Evolutionary conservation across 148 eudicot genomes (phyloP).

Genomic region (Rhododendron vialii): DNA sequence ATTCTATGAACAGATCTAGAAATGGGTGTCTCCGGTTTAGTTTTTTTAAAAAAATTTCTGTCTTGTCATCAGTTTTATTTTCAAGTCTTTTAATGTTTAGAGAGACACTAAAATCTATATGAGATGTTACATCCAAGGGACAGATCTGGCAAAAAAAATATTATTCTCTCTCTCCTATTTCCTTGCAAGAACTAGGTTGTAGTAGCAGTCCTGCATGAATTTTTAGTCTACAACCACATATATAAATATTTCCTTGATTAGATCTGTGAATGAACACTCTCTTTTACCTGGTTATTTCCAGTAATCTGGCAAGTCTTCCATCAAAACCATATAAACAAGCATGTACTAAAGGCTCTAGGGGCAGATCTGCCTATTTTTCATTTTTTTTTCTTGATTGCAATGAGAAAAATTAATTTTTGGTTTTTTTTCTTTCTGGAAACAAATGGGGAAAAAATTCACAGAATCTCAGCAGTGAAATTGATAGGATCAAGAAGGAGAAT

Average conservation of each 20-base stretch:
- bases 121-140: conserved; percentile 42
- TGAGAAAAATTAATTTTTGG: background rate
- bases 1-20: conserved; percentile 60
- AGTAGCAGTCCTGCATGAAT: background rate
- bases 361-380: background rate
- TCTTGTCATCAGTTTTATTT: conserved; percentile 11
- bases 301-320: background rate
- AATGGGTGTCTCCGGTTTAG: conserved; percentile 25
- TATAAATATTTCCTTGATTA: conserved; percentile 5
- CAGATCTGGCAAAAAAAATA: conserved; percentile 39
- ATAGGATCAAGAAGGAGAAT: conserved; percentile 73
- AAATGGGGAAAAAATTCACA: conserved; percentile 14
- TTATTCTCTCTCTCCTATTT: conserved; percentile 18
- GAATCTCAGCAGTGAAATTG: conserved; percentile 63
- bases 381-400: background rate
- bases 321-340: conserved; percentile 9
- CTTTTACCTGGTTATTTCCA: conserved; percentile 14
- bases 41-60: conserved; percentile 3
- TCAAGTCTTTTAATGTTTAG: conserved; percentile 6
- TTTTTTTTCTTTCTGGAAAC: background rate
- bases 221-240: background rate
- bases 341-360: background rate
- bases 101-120: conserved; percentile 34
- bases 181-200: conserved; percentile 12
- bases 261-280: conserved; percentile 9